Percentiles rank a stretch among this genome's conserved stretches.
Evolutionary conservation across 306 rosid species (phyloP).

Genomic region (Fragaria nilgerrensis): DNA sequence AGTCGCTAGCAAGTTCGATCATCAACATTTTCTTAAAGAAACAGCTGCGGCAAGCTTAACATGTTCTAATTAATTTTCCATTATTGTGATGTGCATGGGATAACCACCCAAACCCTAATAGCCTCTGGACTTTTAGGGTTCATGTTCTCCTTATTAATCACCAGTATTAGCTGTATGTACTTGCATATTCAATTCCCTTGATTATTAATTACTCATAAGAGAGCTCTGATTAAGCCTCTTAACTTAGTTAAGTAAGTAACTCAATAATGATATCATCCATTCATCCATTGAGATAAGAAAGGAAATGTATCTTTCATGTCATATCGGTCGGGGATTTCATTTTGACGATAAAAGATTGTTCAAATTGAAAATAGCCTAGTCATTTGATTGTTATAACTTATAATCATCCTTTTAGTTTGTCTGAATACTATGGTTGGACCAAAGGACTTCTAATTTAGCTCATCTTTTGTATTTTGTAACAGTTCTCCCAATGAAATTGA

Average conservation of each 20-base stretch:
- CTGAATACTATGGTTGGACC: too few relatives aligned
- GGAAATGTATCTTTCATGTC: neutral
- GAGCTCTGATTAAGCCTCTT: neutral
- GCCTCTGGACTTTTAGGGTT: neutral
- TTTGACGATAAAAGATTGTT: neutral
- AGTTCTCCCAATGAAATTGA: too few relatives aligned
- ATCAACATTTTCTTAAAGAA: neutral
- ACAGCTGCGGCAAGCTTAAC: constrained; percentile 4
- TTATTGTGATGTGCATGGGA: constrained; percentile 30
- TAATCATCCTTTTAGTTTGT: neutral
- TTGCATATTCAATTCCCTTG: neutral
- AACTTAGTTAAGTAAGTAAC: neutral
- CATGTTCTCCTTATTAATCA: neutral
- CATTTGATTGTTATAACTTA: too few relatives aligned
- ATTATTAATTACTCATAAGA: neutral
- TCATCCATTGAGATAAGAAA: neutral
- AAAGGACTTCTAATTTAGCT: too few relatives aligned
- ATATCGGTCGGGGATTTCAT: neutral
- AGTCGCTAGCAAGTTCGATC: neutral
- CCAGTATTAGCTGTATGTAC: neutral
- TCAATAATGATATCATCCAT: neutral
- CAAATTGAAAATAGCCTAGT: neutral
- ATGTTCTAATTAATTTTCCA: constrained; percentile 11
- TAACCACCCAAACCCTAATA: constrained; percentile 23
- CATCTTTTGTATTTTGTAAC: too few relatives aligned